Base-by-base conservation (phyloP, 2,329 filamentous ascomycete genomes). In the Colletotrichum sp. region DNA sequence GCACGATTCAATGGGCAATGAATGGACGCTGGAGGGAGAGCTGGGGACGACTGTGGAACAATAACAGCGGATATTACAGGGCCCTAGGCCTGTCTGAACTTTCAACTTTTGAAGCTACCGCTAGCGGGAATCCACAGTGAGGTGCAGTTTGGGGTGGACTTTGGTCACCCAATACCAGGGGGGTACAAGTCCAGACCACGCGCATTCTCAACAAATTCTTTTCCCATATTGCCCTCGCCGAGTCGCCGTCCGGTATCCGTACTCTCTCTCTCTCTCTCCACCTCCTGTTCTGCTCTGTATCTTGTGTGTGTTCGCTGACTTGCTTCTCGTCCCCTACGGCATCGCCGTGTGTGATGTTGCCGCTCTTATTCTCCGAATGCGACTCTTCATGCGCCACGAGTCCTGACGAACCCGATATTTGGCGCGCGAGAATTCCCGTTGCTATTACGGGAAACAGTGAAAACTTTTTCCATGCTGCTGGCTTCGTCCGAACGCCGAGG, bases 161-260 rank as follows among this genome's bases (percentile, higher is more conserved):
- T 52, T 59, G 57, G 64, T 76, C 63, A 44, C 34, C 49, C 34
- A 69, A 76, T 77, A 77, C 75, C 65, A 55, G 75, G 64, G 44
- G 26, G 71, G 57, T 78, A 76, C 77, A 72, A 77, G 71, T 71
- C 77, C 75, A 75, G 68, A 70, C 71, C 66, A 26, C 28, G 65
- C 66, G 18, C 30, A 62, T 34, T 32, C 75, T 77, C 75, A 77
- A 77, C 75, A 77, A 75, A 77, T 77, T 75, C 67, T 75, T 77
- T 74, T 75, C 71, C 65, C 65, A 75, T 77, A 55, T 67, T 75
- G 34, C 69, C n/a, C 62, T 59, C 66, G 36, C 62, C 24, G 34
- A 63, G 59, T n/a, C 18, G 59, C 59, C 28, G 59, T 52, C n/a
- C 6, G 4, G 44, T 52, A 52, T 52, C 12, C 44, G 44, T 52